phyloP scores from a whole-genome alignment of 257 asterid species.

The Solanum microdontum region DNA sequence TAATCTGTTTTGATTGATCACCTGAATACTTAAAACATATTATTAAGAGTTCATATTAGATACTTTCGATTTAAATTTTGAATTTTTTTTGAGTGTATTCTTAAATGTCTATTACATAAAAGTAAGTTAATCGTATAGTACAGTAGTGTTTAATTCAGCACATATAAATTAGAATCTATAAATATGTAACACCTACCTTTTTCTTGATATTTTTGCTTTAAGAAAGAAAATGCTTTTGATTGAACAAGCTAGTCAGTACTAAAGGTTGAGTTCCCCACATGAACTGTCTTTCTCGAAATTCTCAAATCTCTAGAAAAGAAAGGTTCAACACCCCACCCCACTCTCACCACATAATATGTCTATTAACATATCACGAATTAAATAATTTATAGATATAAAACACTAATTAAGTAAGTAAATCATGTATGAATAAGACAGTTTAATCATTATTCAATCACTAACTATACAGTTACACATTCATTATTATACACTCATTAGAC shows the following conservation, averaged over 20 bases:
- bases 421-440: neutral
- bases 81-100: neutral
- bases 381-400: neutral
- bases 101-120: neutral
- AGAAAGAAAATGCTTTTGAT: neutral
- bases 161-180: neutral
- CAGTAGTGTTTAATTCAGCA: neutral
- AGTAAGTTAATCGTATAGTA: neutral
- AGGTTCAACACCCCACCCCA: neutral
- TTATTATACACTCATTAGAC: neutral
- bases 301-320: neutral
- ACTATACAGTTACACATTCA: neutral
- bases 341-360: too few relatives aligned
- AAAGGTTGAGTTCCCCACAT: neutral
- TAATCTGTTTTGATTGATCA: neutral
- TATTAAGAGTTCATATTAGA: neutral
- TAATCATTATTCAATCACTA: neutral
- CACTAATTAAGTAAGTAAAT: neutral
- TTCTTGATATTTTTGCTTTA: neutral
- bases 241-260: neutral
- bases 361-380: too few relatives aligned
- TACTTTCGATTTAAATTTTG: neutral
- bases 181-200: neutral
- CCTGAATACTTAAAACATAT: neutral
- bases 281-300: neutral